Percentiles rank a stretch among this genome's conserved stretches.
Conservation (phyloP, 2,329 filamentous ascomycete genomes). For the Aureobasidium sp. region DNA sequence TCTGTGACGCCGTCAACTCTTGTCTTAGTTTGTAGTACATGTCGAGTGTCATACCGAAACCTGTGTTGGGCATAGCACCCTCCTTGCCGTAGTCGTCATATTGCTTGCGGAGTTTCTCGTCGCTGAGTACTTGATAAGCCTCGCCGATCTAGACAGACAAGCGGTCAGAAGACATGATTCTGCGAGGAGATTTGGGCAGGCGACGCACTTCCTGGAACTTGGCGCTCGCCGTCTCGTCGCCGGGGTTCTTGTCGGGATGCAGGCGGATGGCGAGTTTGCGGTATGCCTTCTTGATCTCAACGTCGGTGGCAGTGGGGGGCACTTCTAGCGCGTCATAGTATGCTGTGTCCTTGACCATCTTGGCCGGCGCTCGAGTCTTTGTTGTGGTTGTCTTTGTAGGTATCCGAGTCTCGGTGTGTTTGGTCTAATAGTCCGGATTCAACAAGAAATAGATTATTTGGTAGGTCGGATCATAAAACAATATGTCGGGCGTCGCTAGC, state of each 20-base stretch:
- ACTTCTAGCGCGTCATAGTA: slow-evolving; percentile 88
- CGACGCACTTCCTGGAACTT: slow-evolving; percentile 76
- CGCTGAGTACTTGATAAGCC: slow-evolving; percentile 74
- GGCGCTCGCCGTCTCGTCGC: slow-evolving; percentile 85
- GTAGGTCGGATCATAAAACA: neutral
- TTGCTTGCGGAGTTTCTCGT: slow-evolving; percentile 74
- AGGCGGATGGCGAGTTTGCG: slow-evolving; percentile 77
- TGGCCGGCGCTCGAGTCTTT: neutral
- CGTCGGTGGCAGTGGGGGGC: slow-evolving; percentile 71
- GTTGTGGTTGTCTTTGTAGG: neutral
- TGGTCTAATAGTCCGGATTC: neutral
- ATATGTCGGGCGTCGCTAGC: neutral
- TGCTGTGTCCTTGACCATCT: slow-evolving; percentile 51
- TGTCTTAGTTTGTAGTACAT: neutral
- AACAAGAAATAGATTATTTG: neutral
- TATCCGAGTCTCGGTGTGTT: neutral
- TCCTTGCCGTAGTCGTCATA: slow-evolving; percentile 99
- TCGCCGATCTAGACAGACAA: slow-evolving; percentile 49
- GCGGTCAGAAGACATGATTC: neutral
- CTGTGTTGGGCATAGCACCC: slow-evolving; percentile 77
- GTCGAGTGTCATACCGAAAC: slow-evolving; percentile 57
- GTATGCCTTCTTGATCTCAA: slow-evolving; percentile 97
- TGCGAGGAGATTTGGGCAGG: neutral
- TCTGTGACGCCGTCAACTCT: slow-evolving; percentile 35
- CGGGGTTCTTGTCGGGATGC: slow-evolving; percentile 96